A percentile compares a stretch with the other conserved stretches of the same genome.
Conservation (phyloP, 345 rosid species). For the Microthlaspi erraticum region DNA sequence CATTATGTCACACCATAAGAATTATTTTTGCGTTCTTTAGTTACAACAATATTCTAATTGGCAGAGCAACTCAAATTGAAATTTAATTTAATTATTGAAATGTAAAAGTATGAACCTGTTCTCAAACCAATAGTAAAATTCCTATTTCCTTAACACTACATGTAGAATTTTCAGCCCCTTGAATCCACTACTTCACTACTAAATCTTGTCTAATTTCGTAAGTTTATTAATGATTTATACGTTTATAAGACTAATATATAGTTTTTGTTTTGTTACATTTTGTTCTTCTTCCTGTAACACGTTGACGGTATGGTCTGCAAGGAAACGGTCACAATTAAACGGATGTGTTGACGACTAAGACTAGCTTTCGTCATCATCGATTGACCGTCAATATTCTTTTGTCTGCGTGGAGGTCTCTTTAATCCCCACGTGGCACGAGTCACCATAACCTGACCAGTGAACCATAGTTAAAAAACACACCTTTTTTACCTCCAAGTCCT, state of each 20-base stretch:
- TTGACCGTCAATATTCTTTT: constrained; percentile 29
- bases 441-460: constrained; percentile 16
- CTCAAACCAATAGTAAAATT: no score
- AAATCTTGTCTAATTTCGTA: no score
- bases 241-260: no score
- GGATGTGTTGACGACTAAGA: constrained; percentile 16
- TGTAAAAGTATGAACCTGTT: no score
- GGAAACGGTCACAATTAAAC: constrained; percentile 31
- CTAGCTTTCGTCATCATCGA: constrained; percentile 31
- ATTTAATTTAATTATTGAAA: no score
- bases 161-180: no score
- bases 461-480: constrained; percentile 10
- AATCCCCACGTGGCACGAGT: constrained; percentile 16
- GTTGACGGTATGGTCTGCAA: constrained; percentile 44
- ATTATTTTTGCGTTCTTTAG: constrained; percentile 10
- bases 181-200: no score
- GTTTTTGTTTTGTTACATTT: no score
- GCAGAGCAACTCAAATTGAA: no score
- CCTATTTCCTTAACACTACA: no score
- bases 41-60: background rate
- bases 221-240: no score
- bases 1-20: constrained; percentile 24
- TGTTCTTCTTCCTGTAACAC: constrained; percentile 6
- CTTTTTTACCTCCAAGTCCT: background rate
- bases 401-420: constrained; percentile 9